These are phyloP conservation scores for Phytophthora hibernalis DNA, from an alignment of 352 stramenopile species.

Conservation along the genomic window DNA sequence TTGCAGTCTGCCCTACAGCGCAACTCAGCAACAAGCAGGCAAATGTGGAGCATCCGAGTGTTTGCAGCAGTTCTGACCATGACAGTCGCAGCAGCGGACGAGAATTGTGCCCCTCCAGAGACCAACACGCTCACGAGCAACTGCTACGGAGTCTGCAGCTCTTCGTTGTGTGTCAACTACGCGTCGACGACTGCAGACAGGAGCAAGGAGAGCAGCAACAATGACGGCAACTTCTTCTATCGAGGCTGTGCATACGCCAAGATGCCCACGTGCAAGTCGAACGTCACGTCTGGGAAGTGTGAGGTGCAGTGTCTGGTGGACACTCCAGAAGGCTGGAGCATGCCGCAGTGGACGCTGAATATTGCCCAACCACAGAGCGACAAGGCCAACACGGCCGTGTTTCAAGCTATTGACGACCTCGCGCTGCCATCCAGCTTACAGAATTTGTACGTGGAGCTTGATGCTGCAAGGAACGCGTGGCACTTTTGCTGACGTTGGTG, in stretches of 20 bases:
- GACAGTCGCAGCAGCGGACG: background rate
- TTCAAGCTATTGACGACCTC: slow-evolving; percentile 63
- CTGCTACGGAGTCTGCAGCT: slow-evolving; percentile 62
- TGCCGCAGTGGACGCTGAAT: slow-evolving; percentile 58
- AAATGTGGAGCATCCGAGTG: slow-evolving; percentile 8
- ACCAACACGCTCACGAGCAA: slow-evolving; percentile 67
- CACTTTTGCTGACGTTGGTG: slow-evolving; percentile 13
- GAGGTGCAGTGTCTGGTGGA: slow-evolving; percentile 74
- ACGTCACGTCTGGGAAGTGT: slow-evolving; percentile 52
- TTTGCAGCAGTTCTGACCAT: slow-evolving; percentile 10
- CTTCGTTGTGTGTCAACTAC: slow-evolving; percentile 73
- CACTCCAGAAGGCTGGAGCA: slow-evolving; percentile 26
- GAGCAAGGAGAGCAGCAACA: slow-evolving; percentile 37
- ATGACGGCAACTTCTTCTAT: slow-evolving; percentile 70
- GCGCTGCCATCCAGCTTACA: slow-evolving; percentile 54
- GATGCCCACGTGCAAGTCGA: slow-evolving; percentile 60
- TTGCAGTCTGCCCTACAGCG: no score
- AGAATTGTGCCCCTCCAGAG: slow-evolving; percentile 43
- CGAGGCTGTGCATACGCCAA: slow-evolving; percentile 57
- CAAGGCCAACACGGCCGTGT: slow-evolving; percentile 65
- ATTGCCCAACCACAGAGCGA: slow-evolving; percentile 74
- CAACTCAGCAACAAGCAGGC: slow-evolving; percentile 12
- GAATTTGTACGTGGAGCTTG: slow-evolving; percentile 56
- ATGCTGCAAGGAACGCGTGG: background rate
- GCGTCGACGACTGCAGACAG: slow-evolving; percentile 40